Evolutionary conservation across 495 filamentous ascomycete species (phyloP).

Genomic region (Penicillium dipodomyicola): DNA sequence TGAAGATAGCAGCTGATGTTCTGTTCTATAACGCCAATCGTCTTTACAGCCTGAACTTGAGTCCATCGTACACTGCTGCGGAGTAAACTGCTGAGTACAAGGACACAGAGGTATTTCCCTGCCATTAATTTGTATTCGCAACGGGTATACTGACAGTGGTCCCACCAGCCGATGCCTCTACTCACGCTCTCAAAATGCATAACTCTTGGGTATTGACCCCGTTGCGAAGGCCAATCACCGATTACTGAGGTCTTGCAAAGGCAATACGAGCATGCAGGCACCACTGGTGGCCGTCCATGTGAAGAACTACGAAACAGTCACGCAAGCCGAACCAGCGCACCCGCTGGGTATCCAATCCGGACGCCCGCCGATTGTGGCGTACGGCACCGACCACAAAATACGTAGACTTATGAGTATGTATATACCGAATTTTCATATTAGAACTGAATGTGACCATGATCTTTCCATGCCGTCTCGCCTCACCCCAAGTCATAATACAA

Average conservation of each 20-base stretch:
- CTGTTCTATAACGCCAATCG: constrained; percentile 70
- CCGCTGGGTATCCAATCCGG: background rate
- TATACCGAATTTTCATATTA: constrained; percentile 2
- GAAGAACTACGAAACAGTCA: background rate
- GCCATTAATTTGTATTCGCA: background rate
- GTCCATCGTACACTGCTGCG: constrained; percentile 17
- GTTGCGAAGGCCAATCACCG: background rate
- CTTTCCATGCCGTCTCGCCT: background rate
- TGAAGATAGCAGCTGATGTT: constrained; percentile 55
- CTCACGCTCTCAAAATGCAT: background rate
- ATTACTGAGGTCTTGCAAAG: background rate
- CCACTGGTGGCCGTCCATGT: background rate
- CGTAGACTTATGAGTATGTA: background rate
- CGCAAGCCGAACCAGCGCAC: background rate
- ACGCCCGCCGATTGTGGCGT: background rate
- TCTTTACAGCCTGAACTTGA: constrained; percentile 54
- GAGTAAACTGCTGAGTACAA: background rate
- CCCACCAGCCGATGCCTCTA: background rate
- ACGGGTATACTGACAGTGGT: background rate
- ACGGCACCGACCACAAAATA: background rate
- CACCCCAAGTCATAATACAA: constrained; percentile 2
- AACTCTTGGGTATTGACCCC: background rate
- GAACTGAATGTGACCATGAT: background rate
- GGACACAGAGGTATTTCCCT: constrained; percentile 22
- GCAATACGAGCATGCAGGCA: background rate